Conservation (phyloP, 2,329 filamentous ascomycete genomes). For the Xylariaceae sp. region DNA sequence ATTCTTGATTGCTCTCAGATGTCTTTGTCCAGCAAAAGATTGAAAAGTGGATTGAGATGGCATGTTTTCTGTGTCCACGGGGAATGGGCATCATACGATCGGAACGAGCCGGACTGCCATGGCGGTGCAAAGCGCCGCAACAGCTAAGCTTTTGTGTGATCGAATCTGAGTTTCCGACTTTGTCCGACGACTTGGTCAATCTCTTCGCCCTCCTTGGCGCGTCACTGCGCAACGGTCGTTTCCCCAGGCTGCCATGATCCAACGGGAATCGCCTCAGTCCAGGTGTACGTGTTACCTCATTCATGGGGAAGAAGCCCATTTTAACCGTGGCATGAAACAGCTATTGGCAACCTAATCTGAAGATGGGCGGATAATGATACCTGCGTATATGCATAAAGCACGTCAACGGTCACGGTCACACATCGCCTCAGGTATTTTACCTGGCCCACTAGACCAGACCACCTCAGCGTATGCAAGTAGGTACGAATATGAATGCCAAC, state of each 20-base stretch:
- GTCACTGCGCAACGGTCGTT: background rate
- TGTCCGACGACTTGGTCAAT: background rate
- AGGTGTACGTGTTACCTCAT: too few relatives aligned
- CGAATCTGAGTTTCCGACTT: background rate
- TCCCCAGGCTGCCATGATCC: background rate
- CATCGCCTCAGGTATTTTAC: too few relatives aligned
- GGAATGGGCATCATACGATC: conserved; percentile 22
- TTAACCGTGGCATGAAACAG: too few relatives aligned
- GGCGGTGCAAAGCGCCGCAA: conserved; percentile 1
- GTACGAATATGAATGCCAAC: too few relatives aligned
- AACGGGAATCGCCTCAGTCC: background rate
- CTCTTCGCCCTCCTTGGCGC: background rate
- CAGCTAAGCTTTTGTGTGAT: background rate
- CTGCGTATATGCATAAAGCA: too few relatives aligned
- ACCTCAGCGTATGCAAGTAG: too few relatives aligned
- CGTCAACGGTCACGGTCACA: too few relatives aligned
- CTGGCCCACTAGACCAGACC: too few relatives aligned
- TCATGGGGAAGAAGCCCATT: too few relatives aligned
- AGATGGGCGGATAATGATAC: too few relatives aligned
- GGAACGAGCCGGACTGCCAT: conserved; percentile 13
- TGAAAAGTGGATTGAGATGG: conserved; percentile 18
- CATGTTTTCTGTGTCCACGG: conserved; percentile 13
- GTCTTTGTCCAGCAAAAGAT: conserved; percentile 7
- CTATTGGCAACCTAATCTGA: too few relatives aligned
- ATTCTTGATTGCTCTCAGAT: conserved; percentile 14